Conservation (phyloP, 75 land plant genomes). For the Larix kaempferi region DNA sequence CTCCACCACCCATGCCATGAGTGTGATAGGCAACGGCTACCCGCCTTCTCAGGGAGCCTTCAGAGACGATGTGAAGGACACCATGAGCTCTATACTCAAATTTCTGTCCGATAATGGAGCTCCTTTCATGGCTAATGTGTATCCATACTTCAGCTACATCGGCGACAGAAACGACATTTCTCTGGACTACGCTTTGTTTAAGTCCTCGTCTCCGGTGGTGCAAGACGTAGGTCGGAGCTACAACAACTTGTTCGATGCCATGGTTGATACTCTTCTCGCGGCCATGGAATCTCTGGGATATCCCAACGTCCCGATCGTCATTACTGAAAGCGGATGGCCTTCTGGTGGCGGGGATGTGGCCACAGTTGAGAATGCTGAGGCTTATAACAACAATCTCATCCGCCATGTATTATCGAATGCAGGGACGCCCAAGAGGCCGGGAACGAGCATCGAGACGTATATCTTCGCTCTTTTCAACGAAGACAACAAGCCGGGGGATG, state of each 20-base stretch:
- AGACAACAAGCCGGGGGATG: constrained; percentile 70
- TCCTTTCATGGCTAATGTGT: constrained; percentile 71
- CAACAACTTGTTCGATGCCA: constrained; percentile 76
- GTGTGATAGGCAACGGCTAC: constrained; percentile 61
- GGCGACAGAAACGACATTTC: constrained; percentile 48
- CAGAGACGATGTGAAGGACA: constrained; percentile 17
- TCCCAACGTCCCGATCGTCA: constrained; percentile 58
- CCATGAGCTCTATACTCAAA: constrained; percentile 57
- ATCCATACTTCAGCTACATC: constrained; percentile 72
- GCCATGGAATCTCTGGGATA: constrained; percentile 61
- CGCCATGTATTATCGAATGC: constrained; percentile 60
- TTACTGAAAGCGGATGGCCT: constrained; percentile 91
- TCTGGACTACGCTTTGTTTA: constrained; percentile 68
- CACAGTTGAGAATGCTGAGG: constrained; percentile 71
- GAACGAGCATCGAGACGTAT: constrained; percentile 67
- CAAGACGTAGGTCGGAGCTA: constrained; percentile 66
- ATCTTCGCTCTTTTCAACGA: constrained; percentile 89
- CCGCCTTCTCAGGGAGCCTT: constrained; percentile 90
- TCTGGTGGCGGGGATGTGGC: constrained; percentile 57
- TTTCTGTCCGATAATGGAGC: constrained; percentile 64
- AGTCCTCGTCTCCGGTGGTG: constrained; percentile 46
- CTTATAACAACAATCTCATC: constrained; percentile 77
- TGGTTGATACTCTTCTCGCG: constrained; percentile 68
- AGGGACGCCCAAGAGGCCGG: constrained; percentile 84
- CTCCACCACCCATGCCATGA: constrained; percentile 69